Percentiles rank a stretch among this genome's conserved stretches.
Conservation (phyloP, 805 yeast species). For the Zygosaccharomyces lentus region DNA sequence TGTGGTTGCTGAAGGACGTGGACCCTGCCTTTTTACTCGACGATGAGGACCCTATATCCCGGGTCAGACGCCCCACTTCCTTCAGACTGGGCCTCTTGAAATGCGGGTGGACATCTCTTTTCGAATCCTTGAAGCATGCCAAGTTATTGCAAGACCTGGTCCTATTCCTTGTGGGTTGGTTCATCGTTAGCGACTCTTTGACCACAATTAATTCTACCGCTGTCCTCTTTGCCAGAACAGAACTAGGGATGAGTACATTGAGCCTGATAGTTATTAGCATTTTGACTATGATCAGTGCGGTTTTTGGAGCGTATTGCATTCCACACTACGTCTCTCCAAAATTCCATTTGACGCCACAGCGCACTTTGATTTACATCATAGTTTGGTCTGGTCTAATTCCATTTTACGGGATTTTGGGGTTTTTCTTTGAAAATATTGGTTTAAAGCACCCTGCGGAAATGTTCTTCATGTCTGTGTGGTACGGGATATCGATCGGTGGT, state of each 20-base stretch:
- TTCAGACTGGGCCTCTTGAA: slow-evolving; percentile 25
- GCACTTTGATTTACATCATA: slow-evolving; percentile 48
- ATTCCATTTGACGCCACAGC: slow-evolving; percentile 43
- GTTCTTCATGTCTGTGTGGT: slow-evolving; percentile 66
- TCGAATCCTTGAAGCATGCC: slow-evolving; percentile 54
- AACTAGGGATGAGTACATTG: slow-evolving; percentile 63
- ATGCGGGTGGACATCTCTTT: slow-evolving; percentile 62
- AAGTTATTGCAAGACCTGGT: slow-evolving; percentile 58
- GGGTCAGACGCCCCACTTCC: neutral
- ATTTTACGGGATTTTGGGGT: slow-evolving; percentile 65
- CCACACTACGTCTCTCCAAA: slow-evolving; percentile 42
- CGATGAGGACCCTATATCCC: neutral
- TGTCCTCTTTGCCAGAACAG: slow-evolving; percentile 66
- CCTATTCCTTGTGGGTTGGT: slow-evolving; percentile 70
- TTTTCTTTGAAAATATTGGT: slow-evolving; percentile 51
- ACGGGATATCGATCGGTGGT: slow-evolving; percentile 73
- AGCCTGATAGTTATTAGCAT: slow-evolving; percentile 62
- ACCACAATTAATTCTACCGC: slow-evolving; percentile 81
- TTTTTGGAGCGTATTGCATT: slow-evolving; percentile 56
- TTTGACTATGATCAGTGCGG: slow-evolving; percentile 62
- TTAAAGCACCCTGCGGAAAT: slow-evolving; percentile 61
- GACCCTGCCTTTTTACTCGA: neutral
- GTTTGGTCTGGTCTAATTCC: slow-evolving; percentile 65
- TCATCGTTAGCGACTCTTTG: slow-evolving; percentile 66
- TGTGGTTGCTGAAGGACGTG: slow-evolving; percentile 38